phyloP scores from a whole-genome alignment of 2,329 filamentous ascomycete genomes.

The Berkeleyomyces rouxiae region DNA sequence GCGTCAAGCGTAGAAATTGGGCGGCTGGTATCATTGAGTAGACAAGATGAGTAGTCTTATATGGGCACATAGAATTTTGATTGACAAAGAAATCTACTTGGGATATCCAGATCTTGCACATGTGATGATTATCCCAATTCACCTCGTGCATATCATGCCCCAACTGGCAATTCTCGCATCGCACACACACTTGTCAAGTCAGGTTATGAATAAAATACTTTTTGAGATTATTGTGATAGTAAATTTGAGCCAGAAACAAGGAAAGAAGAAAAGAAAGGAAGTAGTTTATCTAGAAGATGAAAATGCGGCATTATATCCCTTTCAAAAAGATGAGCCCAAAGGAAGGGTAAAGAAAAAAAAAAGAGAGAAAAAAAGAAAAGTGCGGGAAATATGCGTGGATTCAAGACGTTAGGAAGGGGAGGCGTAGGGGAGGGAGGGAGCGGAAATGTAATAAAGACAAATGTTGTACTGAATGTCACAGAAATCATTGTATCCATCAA shows the following conservation, averaged over 20 bases:
- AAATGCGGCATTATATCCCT: neutral
- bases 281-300: neutral
- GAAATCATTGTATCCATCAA: slow-evolving; percentile 4
- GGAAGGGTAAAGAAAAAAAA: neutral
- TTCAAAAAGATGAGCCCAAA: slow-evolving; percentile 1
- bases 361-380: neutral
- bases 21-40: slow-evolving; percentile 45
- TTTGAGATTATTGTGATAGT: slow-evolving; percentile 1
- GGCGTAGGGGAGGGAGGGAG: neutral
- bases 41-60: neutral
- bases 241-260: neutral
- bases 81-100: neutral
- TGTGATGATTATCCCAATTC: neutral
- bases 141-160: no score
- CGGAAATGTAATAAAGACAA: neutral
- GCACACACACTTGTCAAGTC: no score
- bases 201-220: slow-evolving; percentile 1
- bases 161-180: no score
- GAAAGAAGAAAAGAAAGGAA: slow-evolving; percentile 2
- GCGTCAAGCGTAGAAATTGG: slow-evolving; percentile 74
- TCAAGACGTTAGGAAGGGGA: neutral
- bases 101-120: neutral
- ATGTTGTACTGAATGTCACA: neutral
- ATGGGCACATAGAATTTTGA: neutral
- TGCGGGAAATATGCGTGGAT: neutral